Evolutionary conservation across 768 basidiomycete species (phyloP).

Genomic region (Gloeophyllum trabeum): DNA sequence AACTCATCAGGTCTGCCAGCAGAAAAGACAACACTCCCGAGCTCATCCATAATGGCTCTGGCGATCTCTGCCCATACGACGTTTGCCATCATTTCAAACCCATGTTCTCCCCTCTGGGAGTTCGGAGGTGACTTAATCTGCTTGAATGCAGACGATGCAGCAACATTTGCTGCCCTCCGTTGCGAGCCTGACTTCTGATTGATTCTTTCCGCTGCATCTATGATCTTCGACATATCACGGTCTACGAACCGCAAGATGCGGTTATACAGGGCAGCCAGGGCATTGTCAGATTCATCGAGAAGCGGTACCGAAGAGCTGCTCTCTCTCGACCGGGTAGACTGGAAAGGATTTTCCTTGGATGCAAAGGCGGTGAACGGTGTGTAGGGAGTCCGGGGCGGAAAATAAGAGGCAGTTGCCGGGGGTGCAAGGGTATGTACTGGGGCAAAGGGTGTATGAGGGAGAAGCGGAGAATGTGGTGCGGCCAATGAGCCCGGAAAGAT

Average conservation of each 20-base stretch:
- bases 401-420: slow-evolving; percentile 26
- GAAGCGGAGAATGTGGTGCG: slow-evolving; percentile 60
- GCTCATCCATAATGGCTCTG: slow-evolving; percentile 69
- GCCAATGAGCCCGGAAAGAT: slow-evolving; percentile 61
- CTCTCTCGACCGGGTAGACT: slow-evolving; percentile 16
- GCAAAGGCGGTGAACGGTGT: slow-evolving; percentile 38
- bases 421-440: slow-evolving; percentile 5
- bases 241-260: slow-evolving; percentile 74
- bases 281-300: slow-evolving; percentile 54
- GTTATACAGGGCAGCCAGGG: slow-evolving; percentile 72
- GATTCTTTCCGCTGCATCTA: slow-evolving; percentile 67
- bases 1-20: slow-evolving; percentile 87
- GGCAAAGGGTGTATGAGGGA: slow-evolving; percentile 67
- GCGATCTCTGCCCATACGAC: slow-evolving; percentile 86
- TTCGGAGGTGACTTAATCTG: not conserved
- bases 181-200: slow-evolving; percentile 32
- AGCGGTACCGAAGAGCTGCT: slow-evolving; percentile 30
- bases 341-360: slow-evolving; percentile 28
- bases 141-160: slow-evolving; percentile 1
- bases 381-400: slow-evolving; percentile 45
- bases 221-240: slow-evolving; percentile 58
- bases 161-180: not conserved
- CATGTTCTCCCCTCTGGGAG: slow-evolving; percentile 16
- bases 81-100: slow-evolving; percentile 79
- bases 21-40: slow-evolving; percentile 80